phyloP scores from a whole-genome alignment of 257 asterid genomes.

The Solanum pinnatisectum region DNA sequence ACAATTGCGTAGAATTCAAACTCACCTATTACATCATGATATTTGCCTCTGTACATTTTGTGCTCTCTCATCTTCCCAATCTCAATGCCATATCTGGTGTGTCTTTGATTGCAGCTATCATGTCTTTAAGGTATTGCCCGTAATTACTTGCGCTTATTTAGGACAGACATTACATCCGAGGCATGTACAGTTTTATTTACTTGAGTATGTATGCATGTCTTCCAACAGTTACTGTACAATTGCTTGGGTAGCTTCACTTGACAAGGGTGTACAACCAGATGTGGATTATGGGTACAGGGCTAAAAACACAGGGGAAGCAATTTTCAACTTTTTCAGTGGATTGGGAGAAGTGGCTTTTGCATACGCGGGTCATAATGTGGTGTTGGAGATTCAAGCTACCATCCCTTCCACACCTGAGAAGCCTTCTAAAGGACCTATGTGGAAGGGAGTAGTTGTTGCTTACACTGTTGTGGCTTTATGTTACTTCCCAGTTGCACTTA shows the following conservation, averaged over 20 bases:
- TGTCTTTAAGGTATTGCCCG: constrained; percentile 29
- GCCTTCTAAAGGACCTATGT: constrained; percentile 91
- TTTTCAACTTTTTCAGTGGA: constrained; percentile 68
- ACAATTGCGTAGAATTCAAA: constrained; percentile 16
- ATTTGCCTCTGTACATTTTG: constrained; percentile 34
- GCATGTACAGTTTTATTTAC: too few relatives aligned
- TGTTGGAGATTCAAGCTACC: constrained; percentile 89
- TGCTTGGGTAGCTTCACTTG: constrained; percentile 38
- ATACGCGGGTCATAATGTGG: constrained; percentile 94
- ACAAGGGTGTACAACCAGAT: constrained; percentile 31
- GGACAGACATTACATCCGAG: not conserved
- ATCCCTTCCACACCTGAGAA: constrained; percentile 91
- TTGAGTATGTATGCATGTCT: not conserved
- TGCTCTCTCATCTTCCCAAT: constrained; percentile 46
- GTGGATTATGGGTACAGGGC: constrained; percentile 54
- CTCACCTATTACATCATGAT: constrained; percentile 39
- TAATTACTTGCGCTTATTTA: not conserved
- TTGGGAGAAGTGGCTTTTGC: constrained; percentile 93
- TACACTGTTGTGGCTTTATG: constrained; percentile 82
- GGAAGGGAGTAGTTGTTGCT: constrained; percentile 89
- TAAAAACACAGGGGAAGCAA: constrained; percentile 34
- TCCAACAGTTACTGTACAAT: constrained; percentile 32
- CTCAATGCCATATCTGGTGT: constrained; percentile 40
- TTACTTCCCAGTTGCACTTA: constrained; percentile 85
- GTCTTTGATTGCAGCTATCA: constrained; percentile 47